Evolutionary conservation across 768 basidiomycete species (phyloP), one percentile per base, ranked within the genome.

Genomic region (Termitomyces sp.): DNA sequence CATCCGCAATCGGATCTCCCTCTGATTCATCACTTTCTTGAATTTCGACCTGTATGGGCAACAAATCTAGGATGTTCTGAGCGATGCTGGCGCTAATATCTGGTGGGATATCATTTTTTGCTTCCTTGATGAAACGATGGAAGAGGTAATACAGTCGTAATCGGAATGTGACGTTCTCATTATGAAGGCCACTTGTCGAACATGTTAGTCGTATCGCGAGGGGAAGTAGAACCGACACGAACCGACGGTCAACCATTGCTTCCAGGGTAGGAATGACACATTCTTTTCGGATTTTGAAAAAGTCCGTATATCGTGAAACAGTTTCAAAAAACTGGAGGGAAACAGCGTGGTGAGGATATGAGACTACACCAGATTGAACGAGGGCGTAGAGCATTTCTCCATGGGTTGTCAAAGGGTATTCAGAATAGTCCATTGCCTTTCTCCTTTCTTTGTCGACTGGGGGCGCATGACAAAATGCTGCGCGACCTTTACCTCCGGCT

Each of bases 241-340:
- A 94, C 94, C 92, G 80, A 58, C 71, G 57, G 65, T 90, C 92
- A 28, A 98, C 80, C 81, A 99, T 91, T 11, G 90, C 90, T 64
- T 94, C 88, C 33, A 99, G 75, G 2, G 92, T 83, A 1, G 92
- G 91, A 63, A 92, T 77, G 53, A 98, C 91, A 64, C 87, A 92
- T 56, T 92, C 90, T 64, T 88, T 91, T 61, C 93, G 86, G 24
- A 94, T 86, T 71, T 91, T 94, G 85, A 98, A 98, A 70, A 99
- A 98, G 65, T 98, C 97, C 36, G 85, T 83, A 68, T 98, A 99
- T 49, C 97, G 84, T n/a, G 91, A 83, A 11, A 82, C 82, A 5
- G 91, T 90, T 72, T 99, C 97, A 62, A 98, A 98, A 71, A 92
- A 94, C 67, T 96, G 94, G 71, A 95, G 79, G 8, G 83, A 78